phyloP scores from a whole-genome alignment of 805 yeast species.

The Schizosaccharomyces pombe region DNA sequence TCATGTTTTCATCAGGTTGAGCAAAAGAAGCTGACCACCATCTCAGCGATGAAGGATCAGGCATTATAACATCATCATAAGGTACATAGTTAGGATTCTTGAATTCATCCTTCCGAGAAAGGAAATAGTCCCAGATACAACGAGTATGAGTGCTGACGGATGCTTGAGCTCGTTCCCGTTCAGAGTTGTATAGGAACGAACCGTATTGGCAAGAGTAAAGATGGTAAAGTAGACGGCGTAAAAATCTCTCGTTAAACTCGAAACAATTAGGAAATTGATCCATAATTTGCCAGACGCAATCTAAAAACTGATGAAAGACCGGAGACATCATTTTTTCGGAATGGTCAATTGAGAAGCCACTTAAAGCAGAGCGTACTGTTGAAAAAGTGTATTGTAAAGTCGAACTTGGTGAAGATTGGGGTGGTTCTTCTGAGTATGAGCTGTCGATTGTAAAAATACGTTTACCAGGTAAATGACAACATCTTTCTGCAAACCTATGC shows the following conservation, averaged over 20 bases:
- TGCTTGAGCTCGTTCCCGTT: slow-evolving; percentile 31
- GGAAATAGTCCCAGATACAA: slow-evolving; percentile 85
- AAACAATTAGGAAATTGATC: slow-evolving; percentile 49
- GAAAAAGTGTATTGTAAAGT: neutral
- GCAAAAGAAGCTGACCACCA: slow-evolving; percentile 88
- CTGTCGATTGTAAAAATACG: slow-evolving; percentile 11
- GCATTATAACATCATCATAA: slow-evolving; percentile 25
- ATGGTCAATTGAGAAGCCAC: neutral
- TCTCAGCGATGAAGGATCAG: slow-evolving; percentile 35
- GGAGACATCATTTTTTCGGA: slow-evolving; percentile 51
- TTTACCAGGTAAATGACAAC: slow-evolving; percentile 45
- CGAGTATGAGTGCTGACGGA: slow-evolving; percentile 29
- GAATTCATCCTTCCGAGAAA: slow-evolving; percentile 51
- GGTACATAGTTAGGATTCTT: slow-evolving; percentile 24
- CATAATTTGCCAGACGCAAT: slow-evolving; percentile 59
- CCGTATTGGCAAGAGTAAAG: slow-evolving; percentile 88
- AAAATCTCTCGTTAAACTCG: slow-evolving; percentile 72
- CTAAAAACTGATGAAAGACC: slow-evolving; percentile 80
- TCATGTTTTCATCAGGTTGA: slow-evolving; percentile 41
- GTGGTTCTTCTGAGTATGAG: neutral
- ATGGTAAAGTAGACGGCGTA: slow-evolving; percentile 68
- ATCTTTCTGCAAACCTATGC: slow-evolving; percentile 63
- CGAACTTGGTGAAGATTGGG: neutral
- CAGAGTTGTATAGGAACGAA: slow-evolving; percentile 57
- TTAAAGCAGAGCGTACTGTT: neutral